Evolutionary conservation across 1,284 basidiomycete species (phyloP), one percentile per base, ranked within the genome.

Genomic region (Microbotryum silenes-acaulis): DNA sequence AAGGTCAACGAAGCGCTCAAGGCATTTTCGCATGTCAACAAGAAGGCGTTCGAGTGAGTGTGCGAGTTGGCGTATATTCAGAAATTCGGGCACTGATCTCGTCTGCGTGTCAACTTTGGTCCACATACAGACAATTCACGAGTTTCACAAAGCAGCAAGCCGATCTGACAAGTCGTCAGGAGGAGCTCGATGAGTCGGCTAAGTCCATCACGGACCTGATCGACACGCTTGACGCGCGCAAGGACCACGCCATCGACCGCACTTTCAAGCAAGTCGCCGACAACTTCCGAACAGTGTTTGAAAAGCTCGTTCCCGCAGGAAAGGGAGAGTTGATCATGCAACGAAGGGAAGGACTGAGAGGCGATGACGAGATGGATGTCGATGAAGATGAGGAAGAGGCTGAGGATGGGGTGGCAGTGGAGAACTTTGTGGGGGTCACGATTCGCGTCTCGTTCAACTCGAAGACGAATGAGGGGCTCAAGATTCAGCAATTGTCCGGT

Each of bases 381-480:
- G 70, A 71, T 49, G 71, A 71, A 52, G 65, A 72, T 37, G 64
- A 61, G 29, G 68, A 72, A 78, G 68, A 84, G 79, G 86, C 87
- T 54, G 86, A 87, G 53, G 85, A 86, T 29, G 86, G 83, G 20
- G 79, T 81, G 51, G 82, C 81, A 6, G 63, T 97, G 55, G 93
- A 97, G 72, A 93, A 89, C 74, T 97, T 98, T 74, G 97, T 91
- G 0, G 94, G 96, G 16, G 88, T 99, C 5, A 88, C 92, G 0
- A 98, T 99, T 76, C 91, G 94, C 77, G 93, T 98, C 4, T 97
- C 93, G 1, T 99, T 99, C 82, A 97, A 97, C 78, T 96, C 91
- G 2, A 97, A 97, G 77, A 85, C 88, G 14, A 92, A 97, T 74
- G 94, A 97, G 76, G 94, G 94, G 0, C 79, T 97, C 64, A 84